phyloP scores from a whole-genome alignment of 2,329 filamentous ascomycete genomes.

The Grosmannia clavigera region DNA sequence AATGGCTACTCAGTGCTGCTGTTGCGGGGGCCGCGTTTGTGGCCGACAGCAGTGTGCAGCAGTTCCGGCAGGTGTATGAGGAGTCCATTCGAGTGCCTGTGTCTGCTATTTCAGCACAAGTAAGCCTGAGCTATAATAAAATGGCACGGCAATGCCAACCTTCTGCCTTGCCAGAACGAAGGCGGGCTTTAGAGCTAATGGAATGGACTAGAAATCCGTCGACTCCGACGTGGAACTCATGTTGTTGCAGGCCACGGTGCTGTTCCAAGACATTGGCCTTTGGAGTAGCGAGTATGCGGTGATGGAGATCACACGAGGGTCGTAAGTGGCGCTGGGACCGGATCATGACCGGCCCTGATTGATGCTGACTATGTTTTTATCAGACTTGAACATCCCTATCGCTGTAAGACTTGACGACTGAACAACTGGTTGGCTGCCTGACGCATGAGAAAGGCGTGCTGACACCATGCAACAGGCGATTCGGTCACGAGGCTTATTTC shows the following conservation, averaged over 20 bases:
- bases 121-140: constrained; percentile 17
- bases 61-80: constrained; percentile 44
- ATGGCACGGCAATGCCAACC: constrained; percentile 20
- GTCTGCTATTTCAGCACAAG: constrained; percentile 20
- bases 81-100: constrained; percentile 30
- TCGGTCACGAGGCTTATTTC: constrained; percentile 45
- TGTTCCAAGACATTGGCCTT: constrained; percentile 36
- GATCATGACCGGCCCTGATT: background rate
- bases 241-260: constrained; percentile 33
- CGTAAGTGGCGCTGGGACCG: constrained; percentile 24
- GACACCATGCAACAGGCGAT: constrained; percentile 30
- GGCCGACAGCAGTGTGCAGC: constrained; percentile 36
- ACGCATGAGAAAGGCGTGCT: background rate
- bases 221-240: constrained; percentile 30
- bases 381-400: constrained; percentile 14
- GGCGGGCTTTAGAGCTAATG: background rate
- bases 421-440: background rate
- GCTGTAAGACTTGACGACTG: background rate
- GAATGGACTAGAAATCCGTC: constrained; percentile 14
- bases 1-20: constrained; percentile 45
- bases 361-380: background rate
- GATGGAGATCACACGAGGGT: constrained; percentile 44
- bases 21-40: constrained; percentile 47
- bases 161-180: background rate
- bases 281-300: constrained; percentile 42